Base-by-base conservation (phyloP, 2,329 filamentous ascomycete species). In the Aspergillus latus region DNA sequence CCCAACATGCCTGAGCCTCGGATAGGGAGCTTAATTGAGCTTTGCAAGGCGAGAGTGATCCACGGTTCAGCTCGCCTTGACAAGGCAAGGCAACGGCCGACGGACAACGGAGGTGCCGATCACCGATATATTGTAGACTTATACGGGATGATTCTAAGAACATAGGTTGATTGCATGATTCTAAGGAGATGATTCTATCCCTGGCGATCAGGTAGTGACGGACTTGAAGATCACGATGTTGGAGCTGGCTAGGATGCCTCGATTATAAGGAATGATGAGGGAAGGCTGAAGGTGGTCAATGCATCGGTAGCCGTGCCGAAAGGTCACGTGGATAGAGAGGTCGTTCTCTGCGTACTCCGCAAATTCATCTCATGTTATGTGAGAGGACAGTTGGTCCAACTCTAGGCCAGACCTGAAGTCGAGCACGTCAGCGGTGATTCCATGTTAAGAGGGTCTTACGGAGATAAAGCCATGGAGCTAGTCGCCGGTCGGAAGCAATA, bases 21-120 rank as follows among this genome's bases (percentile, higher is more conserved):
- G 46, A 48, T 37, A n/a, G 29, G 45, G 45, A 36, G 30, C 9
- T 21, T 16, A 21, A 34, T 11, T 34, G 28, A 29, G 28, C 28
- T 43, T 39, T 39, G 40, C 36, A 51, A 30, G 49, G 49, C 49
- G 49, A 44, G 15, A 15, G 29, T 15, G 39, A 44, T 36, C 49
- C 49, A 51, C 39, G 49, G 49, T 43, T 48, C 46, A 48, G 46
- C 46, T 48, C 11, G 32, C 15, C 10, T 16, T 32, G 34, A 11
- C 34, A 13, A 37, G 34, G 34, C 34, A 37, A 1, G 7, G 32
- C 32, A 34, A 34, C 10, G 7, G 32, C 21, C 21, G 21, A 21
- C 21, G 32, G 32, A 11, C 32, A 11, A 8, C 32, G 32, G 32
- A 11, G 32, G 32, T 34, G 32, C 32, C 32, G 32, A 34, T 7